phyloP scores from a whole-genome alignment of 768 basidiomycete genomes.

The Lactarius sanguifluus region DNA sequence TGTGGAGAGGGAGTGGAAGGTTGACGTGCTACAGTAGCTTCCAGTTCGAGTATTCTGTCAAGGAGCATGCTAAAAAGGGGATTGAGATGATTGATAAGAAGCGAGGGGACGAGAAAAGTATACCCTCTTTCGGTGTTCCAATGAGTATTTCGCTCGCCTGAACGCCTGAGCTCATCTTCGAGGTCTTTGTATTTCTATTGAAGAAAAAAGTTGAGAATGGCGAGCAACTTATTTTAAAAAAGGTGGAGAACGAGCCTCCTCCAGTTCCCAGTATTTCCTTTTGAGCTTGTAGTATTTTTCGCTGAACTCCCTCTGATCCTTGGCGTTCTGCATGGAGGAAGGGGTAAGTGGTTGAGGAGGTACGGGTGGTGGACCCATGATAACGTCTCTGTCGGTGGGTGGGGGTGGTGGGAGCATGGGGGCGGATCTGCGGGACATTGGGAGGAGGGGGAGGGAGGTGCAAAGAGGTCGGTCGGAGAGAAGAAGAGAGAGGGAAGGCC shows the following conservation, averaged over 20 bases:
- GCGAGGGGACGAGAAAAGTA: conserved; percentile 33
- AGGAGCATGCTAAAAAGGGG: conserved; percentile 46
- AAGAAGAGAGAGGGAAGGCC: conserved; percentile 31
- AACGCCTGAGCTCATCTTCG: conserved; percentile 53
- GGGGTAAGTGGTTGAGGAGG: conserved; percentile 38
- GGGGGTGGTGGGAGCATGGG: conserved; percentile 31
- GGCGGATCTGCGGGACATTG: conserved; percentile 22
- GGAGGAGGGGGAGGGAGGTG: conserved; percentile 20
- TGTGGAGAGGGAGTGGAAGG: conserved; percentile 29
- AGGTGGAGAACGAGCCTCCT: conserved; percentile 51
- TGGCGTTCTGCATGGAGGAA: conserved; percentile 34
- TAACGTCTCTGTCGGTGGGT: conserved; percentile 48
- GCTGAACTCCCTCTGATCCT: conserved; percentile 46
- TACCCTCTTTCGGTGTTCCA: conserved; percentile 65
- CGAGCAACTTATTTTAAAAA: background rate
- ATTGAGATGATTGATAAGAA: conserved; percentile 24
- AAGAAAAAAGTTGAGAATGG: background rate
- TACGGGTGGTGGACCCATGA: conserved; percentile 51
- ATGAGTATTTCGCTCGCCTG: conserved; percentile 62
- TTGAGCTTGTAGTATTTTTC: conserved; percentile 71
- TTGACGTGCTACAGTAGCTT: conserved; percentile 41
- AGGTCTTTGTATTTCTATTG: conserved; percentile 60
- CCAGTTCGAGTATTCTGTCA: conserved; percentile 62
- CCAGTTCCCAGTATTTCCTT: conserved; percentile 62
- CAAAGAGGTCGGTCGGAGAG: conserved; percentile 25